These are phyloP conservation scores for Solanum hybrid DNA, from an alignment of 305 asterid genomes.

Conservation along the genomic window DNA sequence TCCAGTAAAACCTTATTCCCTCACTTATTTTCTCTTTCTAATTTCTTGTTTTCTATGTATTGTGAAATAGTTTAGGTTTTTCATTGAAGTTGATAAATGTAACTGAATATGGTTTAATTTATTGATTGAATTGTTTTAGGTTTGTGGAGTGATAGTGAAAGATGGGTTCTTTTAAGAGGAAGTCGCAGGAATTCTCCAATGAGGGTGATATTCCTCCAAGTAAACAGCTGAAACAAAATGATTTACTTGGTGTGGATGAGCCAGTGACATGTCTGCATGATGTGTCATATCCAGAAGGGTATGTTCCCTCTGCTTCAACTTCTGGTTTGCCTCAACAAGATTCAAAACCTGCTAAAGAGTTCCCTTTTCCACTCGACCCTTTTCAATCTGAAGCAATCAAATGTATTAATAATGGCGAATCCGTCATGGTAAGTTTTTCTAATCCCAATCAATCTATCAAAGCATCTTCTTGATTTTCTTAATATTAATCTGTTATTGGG, in stretches of 20 bases:
- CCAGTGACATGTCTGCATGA: conserved; percentile 68
- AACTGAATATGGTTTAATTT: not conserved
- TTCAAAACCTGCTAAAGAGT: conserved; percentile 63
- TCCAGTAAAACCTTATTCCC: not conserved
- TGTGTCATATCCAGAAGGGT: conserved; percentile 74
- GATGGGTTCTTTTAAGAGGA: conserved; percentile 79
- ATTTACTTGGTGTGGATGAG: conserved; percentile 33
- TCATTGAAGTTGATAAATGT: not conserved
- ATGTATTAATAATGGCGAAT: conserved; percentile 70
- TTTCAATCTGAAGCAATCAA: conserved; percentile 83
- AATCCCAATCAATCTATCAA: not conserved
- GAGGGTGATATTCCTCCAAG: conserved; percentile 32
- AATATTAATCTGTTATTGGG: not conserved
- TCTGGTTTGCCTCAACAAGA: conserved; percentile 18
- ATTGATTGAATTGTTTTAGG: not conserved
- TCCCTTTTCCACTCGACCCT: conserved; percentile 75
- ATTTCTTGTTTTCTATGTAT: not conserved
- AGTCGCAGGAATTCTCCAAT: conserved; percentile 33
- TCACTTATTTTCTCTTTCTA: not conserved
- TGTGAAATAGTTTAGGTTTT: not conserved
- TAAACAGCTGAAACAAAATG: conserved; percentile 48
- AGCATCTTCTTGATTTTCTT: not conserved
- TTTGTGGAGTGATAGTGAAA: conserved; percentile 4
- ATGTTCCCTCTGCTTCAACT: conserved; percentile 28
- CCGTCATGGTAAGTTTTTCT: conserved; percentile 62